These are phyloP conservation scores for Pestalotiopsis sp. DNA, from an alignment of 2,329 filamentous ascomycete species.

Conservation along the genomic window DNA sequence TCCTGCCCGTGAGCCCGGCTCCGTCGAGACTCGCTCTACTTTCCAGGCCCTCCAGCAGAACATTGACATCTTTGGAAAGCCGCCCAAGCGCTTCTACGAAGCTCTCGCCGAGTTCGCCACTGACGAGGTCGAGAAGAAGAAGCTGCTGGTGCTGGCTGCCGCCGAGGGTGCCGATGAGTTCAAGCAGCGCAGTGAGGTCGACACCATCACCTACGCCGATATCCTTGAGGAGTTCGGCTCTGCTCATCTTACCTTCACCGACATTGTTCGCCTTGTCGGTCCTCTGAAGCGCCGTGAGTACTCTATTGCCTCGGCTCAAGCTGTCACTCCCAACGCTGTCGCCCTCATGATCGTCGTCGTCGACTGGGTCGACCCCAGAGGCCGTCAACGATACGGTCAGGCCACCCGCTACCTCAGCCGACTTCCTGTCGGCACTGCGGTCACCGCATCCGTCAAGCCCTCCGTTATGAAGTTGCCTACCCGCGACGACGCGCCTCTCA, in stretches of 20 bases:
- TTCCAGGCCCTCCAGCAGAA: slow-evolving; percentile 92
- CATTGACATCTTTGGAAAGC: slow-evolving; percentile 94
- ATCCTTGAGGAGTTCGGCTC: slow-evolving; percentile 88
- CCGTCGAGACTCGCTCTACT: slow-evolving; percentile 86
- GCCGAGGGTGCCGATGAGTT: slow-evolving; percentile 85
- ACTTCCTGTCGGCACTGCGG: slow-evolving; percentile 73
- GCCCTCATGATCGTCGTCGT: slow-evolving; percentile 97
- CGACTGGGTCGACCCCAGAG: slow-evolving; percentile 87
- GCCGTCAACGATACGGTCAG: slow-evolving; percentile 88
- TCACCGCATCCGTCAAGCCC: slow-evolving; percentile 94
- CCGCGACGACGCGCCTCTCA: slow-evolving; percentile 86
- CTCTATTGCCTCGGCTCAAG: slow-evolving; percentile 97
- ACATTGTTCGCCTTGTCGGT: slow-evolving; percentile 83
- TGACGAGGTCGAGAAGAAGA: slow-evolving; percentile 80
- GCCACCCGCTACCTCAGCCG: slow-evolving; percentile 86
- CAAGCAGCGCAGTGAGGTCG: slow-evolving; percentile 88
- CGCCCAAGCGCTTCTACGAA: slow-evolving; percentile 98
- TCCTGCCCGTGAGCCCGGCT: slow-evolving; percentile 77
- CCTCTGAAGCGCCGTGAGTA: slow-evolving; percentile 98
- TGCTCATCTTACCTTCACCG: slow-evolving; percentile 84
- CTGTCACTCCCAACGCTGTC: slow-evolving; percentile 87
- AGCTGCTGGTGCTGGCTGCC: slow-evolving; percentile 75
- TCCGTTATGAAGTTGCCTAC: slow-evolving; percentile 98
- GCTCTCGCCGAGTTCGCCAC: slow-evolving; percentile 82
- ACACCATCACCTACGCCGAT: slow-evolving; percentile 90